phyloP scores from a whole-genome alignment of 23 red algal genomes.

The Cyanidiococcus yangmingshanensis region DNA sequence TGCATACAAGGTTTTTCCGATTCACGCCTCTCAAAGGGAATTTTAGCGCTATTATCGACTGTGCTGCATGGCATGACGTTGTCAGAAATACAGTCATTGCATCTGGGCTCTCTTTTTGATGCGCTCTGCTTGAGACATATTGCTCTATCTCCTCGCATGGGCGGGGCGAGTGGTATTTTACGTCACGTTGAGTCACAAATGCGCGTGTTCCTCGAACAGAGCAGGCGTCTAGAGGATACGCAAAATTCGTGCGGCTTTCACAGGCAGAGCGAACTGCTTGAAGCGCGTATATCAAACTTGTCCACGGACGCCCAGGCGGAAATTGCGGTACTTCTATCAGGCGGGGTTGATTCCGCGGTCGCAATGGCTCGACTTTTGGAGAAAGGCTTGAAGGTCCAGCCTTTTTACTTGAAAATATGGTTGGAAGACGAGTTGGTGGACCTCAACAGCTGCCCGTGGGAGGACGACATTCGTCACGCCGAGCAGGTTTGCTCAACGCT shows the following conservation, averaged over 20 bases:
- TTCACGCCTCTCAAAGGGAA: background rate
- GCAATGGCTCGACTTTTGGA: slow-evolving; percentile 59
- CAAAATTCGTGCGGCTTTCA: too few relatives aligned
- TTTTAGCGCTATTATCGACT: background rate
- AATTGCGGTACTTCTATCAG: slow-evolving; percentile 88
- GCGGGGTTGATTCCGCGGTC: slow-evolving; percentile 90
- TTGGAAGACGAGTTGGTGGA: slow-evolving; percentile 86
- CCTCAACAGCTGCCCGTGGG: slow-evolving; percentile 81
- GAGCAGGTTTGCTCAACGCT: slow-evolving; percentile 49
- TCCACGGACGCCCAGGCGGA: slow-evolving; percentile 25
- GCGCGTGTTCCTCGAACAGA: too few relatives aligned
- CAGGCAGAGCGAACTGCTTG: too few relatives aligned
- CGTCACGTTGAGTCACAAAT: background rate
- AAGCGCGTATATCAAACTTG: background rate
- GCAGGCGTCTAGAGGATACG: too few relatives aligned
- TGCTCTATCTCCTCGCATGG: background rate
- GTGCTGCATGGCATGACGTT: background rate
- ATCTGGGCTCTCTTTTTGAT: background rate
- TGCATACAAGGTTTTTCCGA: background rate
- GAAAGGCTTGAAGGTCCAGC: slow-evolving; percentile 36
- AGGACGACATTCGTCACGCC: slow-evolving; percentile 81
- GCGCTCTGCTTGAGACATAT: background rate
- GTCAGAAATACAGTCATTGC: background rate
- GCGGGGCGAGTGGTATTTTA: background rate
- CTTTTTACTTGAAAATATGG: slow-evolving; percentile 97